A percentile compares a stretch with the other conserved stretches of the same genome.
phyloP scores from a whole-genome alignment of 768 basidiomycete genomes.

The Hortiboletus campestris region DNA sequence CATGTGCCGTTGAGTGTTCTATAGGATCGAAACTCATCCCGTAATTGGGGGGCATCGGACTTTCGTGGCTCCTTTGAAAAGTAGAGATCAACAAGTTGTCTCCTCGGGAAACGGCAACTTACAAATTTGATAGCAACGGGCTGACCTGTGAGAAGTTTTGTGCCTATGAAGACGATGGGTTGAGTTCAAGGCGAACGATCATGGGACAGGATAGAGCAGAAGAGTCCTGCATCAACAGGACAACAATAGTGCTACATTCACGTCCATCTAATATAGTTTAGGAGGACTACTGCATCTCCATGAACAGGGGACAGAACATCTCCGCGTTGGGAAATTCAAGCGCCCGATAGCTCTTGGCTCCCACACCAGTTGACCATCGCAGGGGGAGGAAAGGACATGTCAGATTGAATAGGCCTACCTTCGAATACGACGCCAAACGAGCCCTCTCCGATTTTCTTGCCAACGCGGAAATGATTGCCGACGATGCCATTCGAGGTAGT shows the following conservation, averaged over 20 bases:
- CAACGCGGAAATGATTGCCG: conserved; percentile 81
- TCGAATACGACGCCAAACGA: conserved; percentile 98
- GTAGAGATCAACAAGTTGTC: conserved; percentile 12
- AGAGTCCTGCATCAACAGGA: conserved; percentile 6
- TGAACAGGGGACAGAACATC: conserved; percentile 6
- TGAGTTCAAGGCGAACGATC: conserved; percentile 11
- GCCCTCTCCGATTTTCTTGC: conserved; percentile 99
- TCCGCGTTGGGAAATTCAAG: conserved; percentile 5
- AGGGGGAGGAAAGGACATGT: neutral
- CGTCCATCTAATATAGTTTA: conserved; percentile 3
- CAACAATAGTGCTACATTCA: neutral
- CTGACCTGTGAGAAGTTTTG: conserved; percentile 77
- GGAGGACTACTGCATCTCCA: conserved; percentile 6
- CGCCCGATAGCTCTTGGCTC: conserved; percentile 9
- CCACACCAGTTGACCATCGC: neutral
- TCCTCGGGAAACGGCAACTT: conserved; percentile 32
- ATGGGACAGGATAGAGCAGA: conserved; percentile 1
- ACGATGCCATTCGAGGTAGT: conserved; percentile 70
- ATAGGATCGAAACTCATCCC: conserved; percentile 97
- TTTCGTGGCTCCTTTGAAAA: conserved; percentile 83
- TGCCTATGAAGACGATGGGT: conserved; percentile 48
- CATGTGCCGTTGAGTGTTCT: conserved; percentile 89
- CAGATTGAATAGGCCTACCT: conserved; percentile 49
- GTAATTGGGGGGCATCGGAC: conserved; percentile 95
- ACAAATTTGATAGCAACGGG: conserved; percentile 99